Evolutionary conservation across 495 filamentous ascomycete genomes (phyloP), one percentile per base, ranked within the genome.

Genomic region (Mycothermus thermophilus): DNA sequence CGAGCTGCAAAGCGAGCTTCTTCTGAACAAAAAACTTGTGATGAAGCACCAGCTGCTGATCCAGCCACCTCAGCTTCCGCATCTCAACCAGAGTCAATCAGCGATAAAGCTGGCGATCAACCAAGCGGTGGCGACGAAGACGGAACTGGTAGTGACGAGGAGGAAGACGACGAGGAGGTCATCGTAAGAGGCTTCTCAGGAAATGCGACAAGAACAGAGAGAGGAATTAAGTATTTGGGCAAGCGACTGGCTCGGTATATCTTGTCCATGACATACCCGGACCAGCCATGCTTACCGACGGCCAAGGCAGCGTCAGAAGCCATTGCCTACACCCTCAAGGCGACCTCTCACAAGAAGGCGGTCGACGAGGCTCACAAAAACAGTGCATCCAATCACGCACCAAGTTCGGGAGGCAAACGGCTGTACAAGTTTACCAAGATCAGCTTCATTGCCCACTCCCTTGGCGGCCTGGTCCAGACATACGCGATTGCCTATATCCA

Each of bases 401-500:
- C 41, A 1, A 13, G 43, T 2, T 27, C 51, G 3, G 52, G 47
- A 3, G 58, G 66, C 4, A 59, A 71, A n/a, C 67, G 79, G 30
- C 62, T 76, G 2, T 95, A 92, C 49, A 80, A 75, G 46, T 81
- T 93, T 50, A 90, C 85, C 11, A 93, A 85, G 49, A 96, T 97
- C 49, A 94, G 86, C 46, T 95, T 97, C 50, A 71, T 97, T 40
- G 88, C 74, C 1, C 90, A 97, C 52, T 95, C 88, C 4, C 71
- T 97, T 1, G 90, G 90, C 21, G 90, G 90, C 0, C 60, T 95
- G 24, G 66, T 93, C 23, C 90, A 97, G 56, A 93, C 78, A 2
- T 97, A 97, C 56, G 90, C 90, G 2, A 80, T 97, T 31, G 90
- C 88, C 23, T 97, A 96, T 57, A 95, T 97, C 19, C 80, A 93